These are phyloP conservation scores for Fusarium xyrophilum DNA, from an alignment of 2,329 filamentous ascomycete genomes.

Conservation along the genomic window DNA sequence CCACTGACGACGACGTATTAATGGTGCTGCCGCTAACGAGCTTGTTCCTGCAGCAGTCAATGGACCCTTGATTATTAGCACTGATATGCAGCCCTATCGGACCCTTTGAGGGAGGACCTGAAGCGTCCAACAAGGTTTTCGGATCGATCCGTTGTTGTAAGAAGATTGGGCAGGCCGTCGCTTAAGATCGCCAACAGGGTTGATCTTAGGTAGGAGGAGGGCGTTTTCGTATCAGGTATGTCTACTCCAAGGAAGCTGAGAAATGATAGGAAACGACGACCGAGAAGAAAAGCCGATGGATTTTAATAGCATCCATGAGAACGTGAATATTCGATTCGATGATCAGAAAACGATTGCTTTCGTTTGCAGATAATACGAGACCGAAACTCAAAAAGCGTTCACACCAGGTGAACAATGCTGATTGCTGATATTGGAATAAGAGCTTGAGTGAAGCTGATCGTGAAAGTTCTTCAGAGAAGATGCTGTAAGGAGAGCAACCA, in stretches of 20 bases:
- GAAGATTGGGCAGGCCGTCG: constrained; percentile 19
- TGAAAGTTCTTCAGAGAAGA: not conserved
- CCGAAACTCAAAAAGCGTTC: not conserved
- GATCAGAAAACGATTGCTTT: not conserved
- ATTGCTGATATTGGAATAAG: not conserved
- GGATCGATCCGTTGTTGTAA: constrained; percentile 24
- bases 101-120: constrained; percentile 19
- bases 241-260: not conserved
- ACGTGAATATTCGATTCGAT: not conserved
- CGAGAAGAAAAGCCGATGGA: not conserved
- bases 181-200: constrained; percentile 31
- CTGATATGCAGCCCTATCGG: constrained; percentile 37
- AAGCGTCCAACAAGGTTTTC: constrained; percentile 19
- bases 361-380: not conserved
- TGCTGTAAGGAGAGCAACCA: not conserved
- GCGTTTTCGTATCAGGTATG: constrained; percentile 3
- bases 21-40: constrained; percentile 17
- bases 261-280: not conserved
- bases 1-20: constrained; percentile 24
- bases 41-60: constrained; percentile 32
- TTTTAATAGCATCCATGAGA: not conserved
- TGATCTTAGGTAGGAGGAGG: constrained; percentile 3
- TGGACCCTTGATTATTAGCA: constrained; percentile 20
- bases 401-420: constrained; percentile 15
- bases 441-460: not conserved